Evolutionary conservation across 176 grass and related monocot genomes (phyloP).

Genomic region (sorghum (Sorghum bicolor)): DNA sequence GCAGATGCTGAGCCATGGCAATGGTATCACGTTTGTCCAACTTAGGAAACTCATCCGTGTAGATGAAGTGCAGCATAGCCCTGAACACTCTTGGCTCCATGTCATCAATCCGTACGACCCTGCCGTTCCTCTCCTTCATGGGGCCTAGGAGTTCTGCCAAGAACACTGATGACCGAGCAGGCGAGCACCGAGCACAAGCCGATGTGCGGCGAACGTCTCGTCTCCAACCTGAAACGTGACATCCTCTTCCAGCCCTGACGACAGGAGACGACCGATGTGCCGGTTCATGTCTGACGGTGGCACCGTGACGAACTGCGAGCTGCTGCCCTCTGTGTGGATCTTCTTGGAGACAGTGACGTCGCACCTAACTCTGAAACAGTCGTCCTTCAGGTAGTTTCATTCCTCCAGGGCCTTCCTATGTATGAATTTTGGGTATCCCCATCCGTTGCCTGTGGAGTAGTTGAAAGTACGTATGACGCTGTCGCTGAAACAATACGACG

Average conservation of each 20-base stretch:
- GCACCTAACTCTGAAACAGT: neutral
- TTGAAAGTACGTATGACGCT: fast-evolving
- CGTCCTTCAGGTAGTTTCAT: neutral
- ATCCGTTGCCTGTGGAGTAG: fast-evolving
- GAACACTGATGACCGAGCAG: neutral
- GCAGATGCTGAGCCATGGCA: neutral
- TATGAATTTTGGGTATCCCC: neutral
- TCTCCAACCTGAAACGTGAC: neutral
- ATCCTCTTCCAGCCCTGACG: neutral
- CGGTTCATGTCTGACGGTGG: neutral
- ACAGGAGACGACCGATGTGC: constrained; percentile 2
- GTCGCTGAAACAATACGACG: neutral
- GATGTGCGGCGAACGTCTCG: neutral
- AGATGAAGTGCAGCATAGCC: constrained; percentile 35
- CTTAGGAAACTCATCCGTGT: constrained; percentile 25
- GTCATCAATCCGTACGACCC: neutral
- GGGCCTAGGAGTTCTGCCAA: neutral
- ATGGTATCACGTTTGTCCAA: neutral
- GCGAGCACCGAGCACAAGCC: too few species aligned
- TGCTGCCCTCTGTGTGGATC: neutral
- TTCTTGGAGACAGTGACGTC: neutral
- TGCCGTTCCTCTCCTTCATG: neutral
- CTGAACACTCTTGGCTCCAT: constrained; percentile 2
- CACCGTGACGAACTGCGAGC: neutral
- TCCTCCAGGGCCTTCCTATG: neutral